Base-by-base conservation (phyloP, 2,329 filamentous ascomycete species). In the Colletotrichum noveboracense region DNA sequence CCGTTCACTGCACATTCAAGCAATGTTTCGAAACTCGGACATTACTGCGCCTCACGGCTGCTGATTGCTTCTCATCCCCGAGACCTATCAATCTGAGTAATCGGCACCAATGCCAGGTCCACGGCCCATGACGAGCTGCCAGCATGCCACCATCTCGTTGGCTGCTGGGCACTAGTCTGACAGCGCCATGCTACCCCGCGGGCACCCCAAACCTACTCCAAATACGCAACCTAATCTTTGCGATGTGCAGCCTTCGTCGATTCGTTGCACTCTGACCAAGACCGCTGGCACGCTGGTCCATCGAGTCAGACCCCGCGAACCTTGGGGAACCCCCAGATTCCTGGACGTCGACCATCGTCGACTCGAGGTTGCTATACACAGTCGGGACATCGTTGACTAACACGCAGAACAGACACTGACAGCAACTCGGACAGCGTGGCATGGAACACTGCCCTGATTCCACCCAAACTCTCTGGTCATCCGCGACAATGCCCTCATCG, bases 141-240 rank as follows among this genome's bases (percentile, higher is more conserved):
- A 69, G 28, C 30, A 36, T 60, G 55, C 32, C 56, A n/a, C 9
- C 9, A 12, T 38, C 65, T 69, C 61, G 52, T 61, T 48, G 58
- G 58, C 18, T 30, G 6, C 28, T 67, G 60, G 67, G 7, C 28
- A 52, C 21, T 34, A 30, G 67, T 64, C 62, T 38, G 65, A 24
- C 38, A 67, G 30, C 48, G 30, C 48, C 28, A 18, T 36, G 30
- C 16, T 38, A 72, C 70, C 62, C 70, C 69, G 68, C 68, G 68
- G 32, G 38, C 38, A 30, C 24, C 48, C 26, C 62, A 66, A 48
- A 30, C 55, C 38, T 48, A 67, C 12, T 26, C 32, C 52, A 34
- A 48, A 66, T 36, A 52, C 55, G 18, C 70, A 72, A 72, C 70
- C 55, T 73, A 68, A 73, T 68, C 36, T 73, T 38, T 34, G 56